Conservation (phyloP, 2,329 filamentous ascomycete species). For the Alternaria sp. region DNA sequence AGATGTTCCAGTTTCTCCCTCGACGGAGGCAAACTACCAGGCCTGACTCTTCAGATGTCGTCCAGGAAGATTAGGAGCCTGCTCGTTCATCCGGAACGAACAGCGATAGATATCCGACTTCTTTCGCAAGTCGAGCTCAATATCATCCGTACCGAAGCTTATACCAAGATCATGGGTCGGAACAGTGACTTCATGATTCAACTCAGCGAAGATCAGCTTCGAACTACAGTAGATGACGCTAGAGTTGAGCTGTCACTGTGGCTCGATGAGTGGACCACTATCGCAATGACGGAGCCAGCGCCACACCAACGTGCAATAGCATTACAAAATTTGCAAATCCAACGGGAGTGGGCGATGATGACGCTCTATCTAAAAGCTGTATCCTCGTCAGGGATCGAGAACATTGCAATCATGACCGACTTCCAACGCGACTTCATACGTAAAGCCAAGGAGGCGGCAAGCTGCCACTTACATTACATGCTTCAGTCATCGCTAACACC, state of each 20-base stretch:
- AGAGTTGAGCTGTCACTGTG: slow-evolving; percentile 42
- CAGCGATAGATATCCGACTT: slow-evolving; percentile 60
- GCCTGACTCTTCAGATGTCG: slow-evolving; percentile 49
- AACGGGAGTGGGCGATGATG: slow-evolving; percentile 64
- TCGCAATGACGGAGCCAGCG: slow-evolving; percentile 30
- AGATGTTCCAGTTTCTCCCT: slow-evolving; percentile 51
- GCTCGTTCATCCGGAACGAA: slow-evolving; percentile 55
- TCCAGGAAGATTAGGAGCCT: slow-evolving; percentile 58
- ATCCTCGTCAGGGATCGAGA: slow-evolving; percentile 59
- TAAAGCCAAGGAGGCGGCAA: slow-evolving; percentile 62
- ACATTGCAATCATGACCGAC: slow-evolving; percentile 61
- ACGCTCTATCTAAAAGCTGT: slow-evolving; percentile 63
- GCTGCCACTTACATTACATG: slow-evolving; percentile 61
- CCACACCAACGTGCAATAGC: slow-evolving; percentile 30
- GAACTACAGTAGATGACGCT: slow-evolving; percentile 31
- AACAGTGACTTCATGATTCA: slow-evolving; percentile 15
- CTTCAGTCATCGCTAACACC: slow-evolving; percentile 40
- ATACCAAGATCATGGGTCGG: slow-evolving; percentile 30
- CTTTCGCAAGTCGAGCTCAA: slow-evolving; percentile 64
- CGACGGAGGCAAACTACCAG: slow-evolving; percentile 57
- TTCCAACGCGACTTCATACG: slow-evolving; percentile 59
- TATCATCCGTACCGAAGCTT: slow-evolving; percentile 48
- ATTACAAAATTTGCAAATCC: slow-evolving; percentile 59
- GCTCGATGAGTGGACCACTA: slow-evolving; percentile 55
- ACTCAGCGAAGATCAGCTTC: slow-evolving; percentile 31